Base-by-base conservation (phyloP, 208 protist genomes). In the Naegleria lovaniensis region DNA sequence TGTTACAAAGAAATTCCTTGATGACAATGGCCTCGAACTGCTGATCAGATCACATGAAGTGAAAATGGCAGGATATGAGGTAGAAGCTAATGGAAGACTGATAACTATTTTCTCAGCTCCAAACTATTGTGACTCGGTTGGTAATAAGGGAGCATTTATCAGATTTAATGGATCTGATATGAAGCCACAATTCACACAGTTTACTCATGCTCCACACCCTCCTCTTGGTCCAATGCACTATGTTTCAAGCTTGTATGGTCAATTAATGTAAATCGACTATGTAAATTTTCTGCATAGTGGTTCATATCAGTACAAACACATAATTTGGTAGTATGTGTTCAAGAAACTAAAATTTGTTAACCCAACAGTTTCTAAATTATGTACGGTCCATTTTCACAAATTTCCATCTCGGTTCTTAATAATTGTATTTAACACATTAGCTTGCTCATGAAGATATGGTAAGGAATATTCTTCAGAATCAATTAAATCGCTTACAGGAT, bases 121-220 rank as follows among this genome's bases (percentile, higher is more conserved):
- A n/a, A 99, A 99, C 92, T 99, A 99, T 94, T 99, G 98, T 94
- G 98, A 99, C 91, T 96, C 98, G 91, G 96, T 98, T 59, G 88
- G 83, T 91, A 84, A 90, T 22, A 79, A 79, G 33, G 87, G 87
- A 36, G 87, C 87, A 36, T 90, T 51, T 36, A 90, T 90, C 33
- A 40, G 19, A 25, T 90, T 90, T 51, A 90, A 90, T 39, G 87
- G 55, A 19, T 22, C 6, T 29, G 87, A 90, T 48, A 75, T 90
- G 48, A 90, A 90, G n/a, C 87, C 87, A 51, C 39, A 51, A 4
- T 90, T 51, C 33, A 79, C 15, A 36, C 48, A 75, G 33, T 90
- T 90, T 48, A 13, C 6, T 19, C 7, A 5, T 67, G 33, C 25
- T 75, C 55, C 87, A 25, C 51, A 90, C 33, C 87, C 87, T n/a